phyloP scores from a whole-genome alignment of 208 protist species.

The Angomonas deanei region DNA sequence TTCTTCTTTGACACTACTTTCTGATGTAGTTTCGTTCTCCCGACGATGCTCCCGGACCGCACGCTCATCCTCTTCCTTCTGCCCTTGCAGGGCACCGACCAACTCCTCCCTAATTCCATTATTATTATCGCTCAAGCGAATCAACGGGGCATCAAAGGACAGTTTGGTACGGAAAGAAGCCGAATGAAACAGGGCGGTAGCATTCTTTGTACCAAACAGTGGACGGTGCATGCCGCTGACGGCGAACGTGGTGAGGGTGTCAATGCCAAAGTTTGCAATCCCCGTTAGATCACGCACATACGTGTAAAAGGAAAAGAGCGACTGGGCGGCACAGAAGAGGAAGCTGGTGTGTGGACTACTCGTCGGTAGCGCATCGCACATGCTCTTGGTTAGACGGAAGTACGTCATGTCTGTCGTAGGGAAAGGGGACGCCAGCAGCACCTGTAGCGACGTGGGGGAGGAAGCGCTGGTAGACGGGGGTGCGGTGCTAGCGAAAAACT shows the following conservation, averaged over 20 bases:
- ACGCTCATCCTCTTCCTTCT: neutral
- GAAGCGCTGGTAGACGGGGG: neutral
- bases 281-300: slow-evolving; percentile 63
- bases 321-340: slow-evolving; percentile 37
- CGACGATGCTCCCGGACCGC: neutral
- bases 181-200: slow-evolving; percentile 44
- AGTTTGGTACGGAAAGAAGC: slow-evolving; percentile 64
- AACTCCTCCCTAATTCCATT: neutral
- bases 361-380: slow-evolving; percentile 42
- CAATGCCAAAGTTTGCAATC: slow-evolving; percentile 61
- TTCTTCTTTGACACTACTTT: neutral
- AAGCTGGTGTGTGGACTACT: slow-evolving; percentile 56
- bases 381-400: slow-evolving; percentile 62
- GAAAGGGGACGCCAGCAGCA: slow-evolving; percentile 35
- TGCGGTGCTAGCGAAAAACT: neutral
- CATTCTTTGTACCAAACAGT: neutral
- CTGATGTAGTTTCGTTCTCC: neutral
- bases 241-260: slow-evolving; percentile 11
- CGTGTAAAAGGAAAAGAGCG: slow-evolving; percentile 44
- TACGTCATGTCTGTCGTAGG: slow-evolving; percentile 60
- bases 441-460: neutral
- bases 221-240: too few relatives aligned
- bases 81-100: neutral
- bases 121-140: slow-evolving; percentile 20
- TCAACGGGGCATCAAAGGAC: slow-evolving; percentile 40